Evolutionary conservation across 352 stramenopile genomes (phyloP).

Genomic region (Pythium sukuiense): DNA sequence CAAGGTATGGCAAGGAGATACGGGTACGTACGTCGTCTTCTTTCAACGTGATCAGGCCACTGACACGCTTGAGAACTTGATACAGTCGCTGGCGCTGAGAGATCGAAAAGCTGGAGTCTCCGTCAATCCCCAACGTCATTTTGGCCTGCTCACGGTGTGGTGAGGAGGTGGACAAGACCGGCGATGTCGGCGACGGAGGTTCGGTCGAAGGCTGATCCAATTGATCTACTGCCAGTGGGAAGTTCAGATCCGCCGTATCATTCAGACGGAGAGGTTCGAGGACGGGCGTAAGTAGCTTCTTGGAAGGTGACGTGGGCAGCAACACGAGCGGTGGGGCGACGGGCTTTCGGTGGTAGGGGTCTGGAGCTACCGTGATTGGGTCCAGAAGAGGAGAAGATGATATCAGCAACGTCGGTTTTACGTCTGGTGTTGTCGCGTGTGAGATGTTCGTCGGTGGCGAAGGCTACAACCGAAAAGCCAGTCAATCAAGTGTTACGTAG

Average conservation of each 20-base stretch:
- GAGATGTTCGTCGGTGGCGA: not conserved
- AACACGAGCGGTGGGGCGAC: conserved; percentile 13
- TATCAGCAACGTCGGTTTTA: not conserved
- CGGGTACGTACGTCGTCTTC: conserved; percentile 52
- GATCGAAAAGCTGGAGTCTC: conserved; percentile 37
- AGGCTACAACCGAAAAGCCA: not conserved
- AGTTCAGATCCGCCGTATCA: not conserved
- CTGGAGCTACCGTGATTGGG: conserved; percentile 6
- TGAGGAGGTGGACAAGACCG: conserved; percentile 22
- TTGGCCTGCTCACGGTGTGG: conserved; percentile 48
- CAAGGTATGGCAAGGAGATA: not conserved
- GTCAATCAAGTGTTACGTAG: not conserved
- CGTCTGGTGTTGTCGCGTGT: not conserved
- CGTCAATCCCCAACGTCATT: conserved; percentile 48
- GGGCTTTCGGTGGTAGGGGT: conserved; percentile 11
- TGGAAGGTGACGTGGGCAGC: conserved; percentile 14
- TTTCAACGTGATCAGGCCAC: conserved; percentile 37
- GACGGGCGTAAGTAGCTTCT: conserved; percentile 9
- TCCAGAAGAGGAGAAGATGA: not conserved
- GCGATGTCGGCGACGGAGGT: conserved; percentile 13
- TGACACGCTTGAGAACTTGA: conserved; percentile 63
- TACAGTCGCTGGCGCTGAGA: conserved; percentile 65
- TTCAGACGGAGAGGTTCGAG: not conserved
- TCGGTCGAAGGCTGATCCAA: not conserved
- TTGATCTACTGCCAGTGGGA: not conserved